These are phyloP conservation scores for Wickerhamiella vanderwaltii DNA, from an alignment of 805 yeast genomes.

Conservation along the genomic window DNA sequence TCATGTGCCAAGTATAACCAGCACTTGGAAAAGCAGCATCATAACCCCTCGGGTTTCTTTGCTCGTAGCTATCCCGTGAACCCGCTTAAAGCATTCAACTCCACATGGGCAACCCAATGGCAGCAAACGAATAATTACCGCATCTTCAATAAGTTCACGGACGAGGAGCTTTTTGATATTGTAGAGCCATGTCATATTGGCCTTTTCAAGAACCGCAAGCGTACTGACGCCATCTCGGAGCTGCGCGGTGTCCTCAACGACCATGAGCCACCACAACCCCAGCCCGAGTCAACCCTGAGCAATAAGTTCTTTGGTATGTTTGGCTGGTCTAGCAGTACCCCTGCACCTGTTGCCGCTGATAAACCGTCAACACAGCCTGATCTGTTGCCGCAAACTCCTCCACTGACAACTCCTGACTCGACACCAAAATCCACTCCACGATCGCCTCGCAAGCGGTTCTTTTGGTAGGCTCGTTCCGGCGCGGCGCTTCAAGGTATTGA, in stretches of 20 bases:
- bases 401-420: background rate
- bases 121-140: conserved; percentile 41
- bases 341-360: background rate
- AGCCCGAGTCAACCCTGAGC: background rate
- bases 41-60: conserved; percentile 28
- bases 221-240: conserved; percentile 12
- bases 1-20: conserved; percentile 59
- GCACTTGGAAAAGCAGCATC: conserved; percentile 34
- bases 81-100: conserved; percentile 34
- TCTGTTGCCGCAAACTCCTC: no score
- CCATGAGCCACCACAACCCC: background rate
- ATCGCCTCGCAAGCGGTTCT: conserved; percentile 8
- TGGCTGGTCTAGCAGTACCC: conserved; percentile 3
- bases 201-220: conserved; percentile 10
- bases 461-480: no score
- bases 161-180: conserved; percentile 56
- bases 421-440: background rate
- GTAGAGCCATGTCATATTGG: conserved; percentile 33
- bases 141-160: conserved; percentile 45
- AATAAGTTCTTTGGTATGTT: conserved; percentile 4
- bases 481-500: background rate
- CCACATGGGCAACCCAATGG: conserved; percentile 42
- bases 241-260: conserved; percentile 3
- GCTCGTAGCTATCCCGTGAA: conserved; percentile 25
- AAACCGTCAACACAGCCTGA: background rate